A percentile compares a stretch with the other conserved stretches of the same genome.
These are phyloP conservation scores for Serpula lacrymans DNA, from an alignment of 768 basidiomycete species.

Conservation along the genomic window DNA sequence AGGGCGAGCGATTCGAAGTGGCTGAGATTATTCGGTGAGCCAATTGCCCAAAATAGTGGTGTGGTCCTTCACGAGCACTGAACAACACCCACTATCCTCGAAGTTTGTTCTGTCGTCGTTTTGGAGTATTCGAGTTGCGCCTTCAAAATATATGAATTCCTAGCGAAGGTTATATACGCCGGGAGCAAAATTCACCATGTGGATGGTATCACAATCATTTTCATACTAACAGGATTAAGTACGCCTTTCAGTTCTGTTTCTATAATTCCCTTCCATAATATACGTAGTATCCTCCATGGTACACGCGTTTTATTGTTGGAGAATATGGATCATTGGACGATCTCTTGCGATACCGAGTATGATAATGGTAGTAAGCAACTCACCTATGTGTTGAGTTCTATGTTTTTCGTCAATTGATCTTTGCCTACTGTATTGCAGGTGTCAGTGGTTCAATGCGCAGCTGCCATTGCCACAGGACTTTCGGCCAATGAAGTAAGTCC, in stretches of 20 bases:
- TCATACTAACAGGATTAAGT: neutral
- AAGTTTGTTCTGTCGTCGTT: neutral
- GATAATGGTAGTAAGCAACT: neutral
- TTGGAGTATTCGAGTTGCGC: neutral
- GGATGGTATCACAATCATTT: neutral
- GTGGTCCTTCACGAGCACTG: too few species aligned
- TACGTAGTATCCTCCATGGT: neutral
- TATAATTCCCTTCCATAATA: neutral
- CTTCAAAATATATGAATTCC: neutral
- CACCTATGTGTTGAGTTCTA: too few species aligned
- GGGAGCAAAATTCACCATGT: neutral
- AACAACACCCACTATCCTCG: too few species aligned
- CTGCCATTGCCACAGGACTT: neutral
- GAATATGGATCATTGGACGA: neutral
- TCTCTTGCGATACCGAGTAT: neutral
- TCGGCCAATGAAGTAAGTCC: too few species aligned
- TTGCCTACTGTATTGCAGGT: neutral
- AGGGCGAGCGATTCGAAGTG: neutral
- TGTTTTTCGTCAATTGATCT: neutral
- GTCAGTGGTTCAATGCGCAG: neutral
- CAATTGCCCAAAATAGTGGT: too few species aligned
- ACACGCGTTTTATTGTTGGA: neutral
- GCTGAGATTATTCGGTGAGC: constrained; percentile 1
- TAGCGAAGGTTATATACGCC: neutral
- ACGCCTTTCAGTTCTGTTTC: neutral